Evolutionary conservation across 139 green algal species (phyloP).

Genomic region (Diplosphaera chodatii): DNA sequence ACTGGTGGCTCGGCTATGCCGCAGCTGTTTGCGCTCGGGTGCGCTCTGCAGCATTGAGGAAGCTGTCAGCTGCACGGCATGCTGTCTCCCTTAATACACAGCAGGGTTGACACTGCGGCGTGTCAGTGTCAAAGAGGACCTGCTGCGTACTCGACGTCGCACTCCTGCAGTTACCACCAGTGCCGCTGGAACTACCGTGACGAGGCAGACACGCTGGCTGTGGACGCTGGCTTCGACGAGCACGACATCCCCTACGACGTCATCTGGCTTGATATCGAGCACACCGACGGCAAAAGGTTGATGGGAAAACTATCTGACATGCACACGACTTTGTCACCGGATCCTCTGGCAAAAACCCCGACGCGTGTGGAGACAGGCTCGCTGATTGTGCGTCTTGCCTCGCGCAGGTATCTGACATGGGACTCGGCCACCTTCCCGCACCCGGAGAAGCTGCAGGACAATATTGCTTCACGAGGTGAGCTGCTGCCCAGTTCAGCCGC

Average conservation of each 20-base stretch:
- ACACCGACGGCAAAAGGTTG: constrained; percentile 92
- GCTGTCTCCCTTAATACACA: too few species aligned
- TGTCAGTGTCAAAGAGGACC: too few species aligned
- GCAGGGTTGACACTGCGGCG: too few species aligned
- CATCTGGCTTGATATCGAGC: constrained; percentile 99
- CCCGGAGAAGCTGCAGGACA: constrained; percentile 68
- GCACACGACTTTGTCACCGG: too few species aligned
- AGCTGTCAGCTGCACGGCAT: too few species aligned
- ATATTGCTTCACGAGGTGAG: constrained; percentile 44
- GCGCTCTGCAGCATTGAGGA: neutral
- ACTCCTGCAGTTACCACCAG: constrained; percentile 79
- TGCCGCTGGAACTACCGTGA: constrained; percentile 99
- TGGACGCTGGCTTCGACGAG: constrained; percentile 83
- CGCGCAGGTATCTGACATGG: constrained; percentile 94
- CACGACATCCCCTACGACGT: constrained; percentile 97
- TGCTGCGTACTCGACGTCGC: too few species aligned
- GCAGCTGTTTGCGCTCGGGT: constrained; percentile 85
- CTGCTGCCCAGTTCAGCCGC: too few species aligned
- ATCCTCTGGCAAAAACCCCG: too few species aligned
- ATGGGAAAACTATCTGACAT: too few species aligned
- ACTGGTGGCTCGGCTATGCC: constrained; percentile 89
- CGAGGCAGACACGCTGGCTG: constrained; percentile 63
- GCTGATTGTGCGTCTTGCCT: neutral
- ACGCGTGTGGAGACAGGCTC: too few species aligned
- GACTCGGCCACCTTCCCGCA: constrained; percentile 81